phyloP scores from a whole-genome alignment of 2,329 filamentous ascomycete species.

The Trichoderma pleuroti region DNA sequence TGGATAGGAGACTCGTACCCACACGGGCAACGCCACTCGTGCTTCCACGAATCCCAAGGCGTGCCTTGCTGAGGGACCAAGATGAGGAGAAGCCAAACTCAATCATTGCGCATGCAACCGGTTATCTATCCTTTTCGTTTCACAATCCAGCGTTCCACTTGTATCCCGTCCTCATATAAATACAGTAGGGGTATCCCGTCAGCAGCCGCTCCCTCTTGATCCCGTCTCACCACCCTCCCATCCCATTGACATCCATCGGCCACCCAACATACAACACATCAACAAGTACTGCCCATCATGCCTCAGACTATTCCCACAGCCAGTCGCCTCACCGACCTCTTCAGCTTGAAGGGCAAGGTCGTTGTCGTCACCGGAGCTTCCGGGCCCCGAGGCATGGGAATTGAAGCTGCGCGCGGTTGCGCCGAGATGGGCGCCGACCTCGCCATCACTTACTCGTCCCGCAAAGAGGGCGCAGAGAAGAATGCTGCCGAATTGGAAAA shows the following conservation, averaged over 20 bases:
- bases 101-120: neutral
- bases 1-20: neutral
- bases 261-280: neutral
- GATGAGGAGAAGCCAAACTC: neutral
- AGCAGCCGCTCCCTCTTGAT: neutral
- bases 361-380: conserved; percentile 68
- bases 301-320: conserved; percentile 56
- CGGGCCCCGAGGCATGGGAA: conserved; percentile 66
- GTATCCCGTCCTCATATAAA: neutral
- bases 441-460: conserved; percentile 68
- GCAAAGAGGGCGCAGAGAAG: conserved; percentile 63
- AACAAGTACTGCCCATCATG: conserved; percentile 38
- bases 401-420: conserved; percentile 64
- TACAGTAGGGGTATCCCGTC: neutral
- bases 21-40: conserved; percentile 5
- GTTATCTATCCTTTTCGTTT: neutral
- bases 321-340: conserved; percentile 59
- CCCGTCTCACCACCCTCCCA: neutral
- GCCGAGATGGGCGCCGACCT: conserved; percentile 70
- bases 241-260: neutral
- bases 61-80: neutral
- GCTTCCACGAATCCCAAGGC: neutral
- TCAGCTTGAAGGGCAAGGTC: conserved; percentile 70
- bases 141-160: neutral
- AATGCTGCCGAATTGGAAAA: conserved; percentile 62